Evolutionary conservation across 2,329 filamentous ascomycete species (phyloP).

Genomic region (Ophiostoma pallidulum): DNA sequence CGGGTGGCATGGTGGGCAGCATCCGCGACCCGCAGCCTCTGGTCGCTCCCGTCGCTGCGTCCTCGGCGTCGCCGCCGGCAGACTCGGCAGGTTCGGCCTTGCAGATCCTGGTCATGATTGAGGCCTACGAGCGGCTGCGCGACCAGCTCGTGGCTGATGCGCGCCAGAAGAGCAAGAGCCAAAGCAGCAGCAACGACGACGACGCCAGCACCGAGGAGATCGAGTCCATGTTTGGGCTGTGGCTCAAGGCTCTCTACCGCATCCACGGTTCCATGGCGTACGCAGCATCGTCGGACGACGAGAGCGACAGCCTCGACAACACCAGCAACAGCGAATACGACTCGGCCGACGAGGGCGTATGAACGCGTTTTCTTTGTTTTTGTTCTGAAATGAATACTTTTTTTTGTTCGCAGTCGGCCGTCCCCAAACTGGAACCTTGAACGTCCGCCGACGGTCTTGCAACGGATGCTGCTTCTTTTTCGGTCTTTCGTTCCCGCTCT

Average conservation of each 20-base stretch:
- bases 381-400: too few species aligned
- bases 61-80: conserved; percentile 10
- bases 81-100: conserved; percentile 33
- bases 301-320: conserved; percentile 12
- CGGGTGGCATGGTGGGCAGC: not conserved
- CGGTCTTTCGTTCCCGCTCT: too few species aligned
- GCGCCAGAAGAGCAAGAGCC: conserved; percentile 11
- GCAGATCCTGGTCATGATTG: conserved; percentile 49
- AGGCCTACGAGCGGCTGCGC: conserved; percentile 45
- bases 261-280: conserved; percentile 33
- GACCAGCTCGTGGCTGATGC: conserved; percentile 31
- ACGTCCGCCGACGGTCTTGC: too few species aligned
- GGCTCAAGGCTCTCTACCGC: conserved; percentile 39
- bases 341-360: conserved; percentile 10
- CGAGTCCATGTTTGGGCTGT: conserved; percentile 39
- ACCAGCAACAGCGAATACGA: conserved; percentile 28
- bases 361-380: not conserved
- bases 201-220: conserved; percentile 25
- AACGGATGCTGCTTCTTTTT: too few species aligned
- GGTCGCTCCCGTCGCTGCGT: conserved; percentile 15
- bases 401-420: too few species aligned
- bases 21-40: not conserved
- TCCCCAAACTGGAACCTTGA: too few species aligned
- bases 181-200: not conserved
- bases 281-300: conserved; percentile 18